These are phyloP conservation scores for Phtheirospermum japonicum DNA, from an alignment of 257 asterid genomes.

Conservation along the genomic window DNA sequence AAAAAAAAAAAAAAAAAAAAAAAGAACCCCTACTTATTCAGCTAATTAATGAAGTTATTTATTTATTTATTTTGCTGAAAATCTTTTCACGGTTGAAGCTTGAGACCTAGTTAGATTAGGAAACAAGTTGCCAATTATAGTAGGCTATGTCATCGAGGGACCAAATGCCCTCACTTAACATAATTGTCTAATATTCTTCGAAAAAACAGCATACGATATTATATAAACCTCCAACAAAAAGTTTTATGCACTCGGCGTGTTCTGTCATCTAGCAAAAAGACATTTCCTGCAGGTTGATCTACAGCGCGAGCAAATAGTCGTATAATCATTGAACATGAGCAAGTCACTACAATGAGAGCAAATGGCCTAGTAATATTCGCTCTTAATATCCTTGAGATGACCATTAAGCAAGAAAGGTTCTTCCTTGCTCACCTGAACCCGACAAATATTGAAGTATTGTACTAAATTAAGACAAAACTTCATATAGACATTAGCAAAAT, in stretches of 20 bases:
- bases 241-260: slow-evolving; percentile 11
- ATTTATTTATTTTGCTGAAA: neutral
- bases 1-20: no score
- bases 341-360: slow-evolving; percentile 23
- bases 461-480: slow-evolving; percentile 14
- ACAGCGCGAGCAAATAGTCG: slow-evolving; percentile 12
- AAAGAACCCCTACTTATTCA: neutral
- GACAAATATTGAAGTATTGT: slow-evolving; percentile 4
- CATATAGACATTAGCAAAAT: slow-evolving; percentile 12
- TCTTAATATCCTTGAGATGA: slow-evolving; percentile 17
- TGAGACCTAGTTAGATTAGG: slow-evolving; percentile 12
- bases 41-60: slow-evolving; percentile 6
- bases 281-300: slow-evolving; percentile 6
- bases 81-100: slow-evolving; percentile 8
- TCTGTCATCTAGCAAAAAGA: slow-evolving; percentile 25
- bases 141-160: slow-evolving; percentile 20
- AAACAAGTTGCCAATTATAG: slow-evolving; percentile 14
- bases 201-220: slow-evolving; percentile 15
- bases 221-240: slow-evolving; percentile 9
- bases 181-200: neutral
- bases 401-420: slow-evolving; percentile 15
- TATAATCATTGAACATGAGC: slow-evolving; percentile 14
- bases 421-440: slow-evolving; percentile 14
- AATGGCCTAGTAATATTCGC: slow-evolving; percentile 9
- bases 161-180: slow-evolving; percentile 13